Conservation (phyloP, 2,329 filamentous ascomycete genomes). For the Clarireedia homoeocarpa region DNA sequence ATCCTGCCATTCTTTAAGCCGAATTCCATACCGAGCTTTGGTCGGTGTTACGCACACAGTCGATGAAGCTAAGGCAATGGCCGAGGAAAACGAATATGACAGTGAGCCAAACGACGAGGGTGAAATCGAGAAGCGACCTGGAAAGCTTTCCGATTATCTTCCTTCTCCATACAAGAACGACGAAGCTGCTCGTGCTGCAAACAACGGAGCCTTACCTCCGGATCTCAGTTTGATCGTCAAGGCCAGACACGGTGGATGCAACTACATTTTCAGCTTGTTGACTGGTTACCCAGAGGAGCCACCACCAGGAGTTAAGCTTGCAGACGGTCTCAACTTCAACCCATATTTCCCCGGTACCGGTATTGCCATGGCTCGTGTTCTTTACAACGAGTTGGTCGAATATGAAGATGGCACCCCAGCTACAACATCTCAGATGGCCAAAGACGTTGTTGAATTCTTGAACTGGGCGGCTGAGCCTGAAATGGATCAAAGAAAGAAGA, state of each 20-base stretch:
- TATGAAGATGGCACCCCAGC: constrained; percentile 96
- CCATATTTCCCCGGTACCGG: constrained; percentile 99
- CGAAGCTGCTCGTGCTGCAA: constrained; percentile 93
- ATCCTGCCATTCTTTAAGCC: constrained; percentile 91
- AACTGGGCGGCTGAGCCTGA: constrained; percentile 99
- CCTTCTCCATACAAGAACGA: constrained; percentile 97
- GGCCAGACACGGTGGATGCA: constrained; percentile 91
- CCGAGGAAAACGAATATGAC: constrained; percentile 98
- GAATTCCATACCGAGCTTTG: constrained; percentile 86
- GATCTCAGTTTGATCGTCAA: constrained; percentile 98
- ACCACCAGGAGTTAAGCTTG: constrained; percentile 79
- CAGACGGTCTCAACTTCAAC: constrained; percentile 97
- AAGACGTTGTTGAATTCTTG: constrained; percentile 97
- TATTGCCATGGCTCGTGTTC: constrained; percentile 97
- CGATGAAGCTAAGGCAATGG: constrained; percentile 94
- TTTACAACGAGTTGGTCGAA: constrained; percentile 95
- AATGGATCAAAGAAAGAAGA: constrained; percentile 99
- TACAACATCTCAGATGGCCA: constrained; percentile 97
- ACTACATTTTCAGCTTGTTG: constrained; percentile 96
- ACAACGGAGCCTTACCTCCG: constrained; percentile 94
- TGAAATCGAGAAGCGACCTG: constrained; percentile 95
- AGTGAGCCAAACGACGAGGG: constrained; percentile 96
- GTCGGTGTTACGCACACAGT: constrained; percentile 91
- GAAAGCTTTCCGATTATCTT: constrained; percentile 97
- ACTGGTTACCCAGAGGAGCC: constrained; percentile 97